phyloP scores from a whole-genome alignment of 495 filamentous ascomycete genomes.

The Penicillium desertorum region DNA sequence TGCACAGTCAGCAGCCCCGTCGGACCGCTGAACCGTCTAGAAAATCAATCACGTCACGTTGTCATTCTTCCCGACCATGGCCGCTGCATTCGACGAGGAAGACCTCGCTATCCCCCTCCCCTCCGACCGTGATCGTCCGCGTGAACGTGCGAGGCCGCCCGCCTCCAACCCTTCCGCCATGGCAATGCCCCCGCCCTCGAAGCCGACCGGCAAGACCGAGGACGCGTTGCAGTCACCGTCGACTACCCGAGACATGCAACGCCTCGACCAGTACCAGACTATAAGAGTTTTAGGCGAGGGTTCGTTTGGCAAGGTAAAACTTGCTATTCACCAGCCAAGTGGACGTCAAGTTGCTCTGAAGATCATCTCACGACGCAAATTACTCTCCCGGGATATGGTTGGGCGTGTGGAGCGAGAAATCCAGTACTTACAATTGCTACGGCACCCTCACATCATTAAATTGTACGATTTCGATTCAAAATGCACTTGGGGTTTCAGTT shows the following conservation, averaged over 20 bases:
- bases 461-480: conserved; percentile 58
- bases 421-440: conserved; percentile 90
- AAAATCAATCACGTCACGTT: conserved; percentile 51
- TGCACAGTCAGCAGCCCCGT: conserved; percentile 25
- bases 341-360: conserved; percentile 94
- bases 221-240: conserved; percentile 43
- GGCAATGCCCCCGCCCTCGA: conserved; percentile 48
- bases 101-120: conserved; percentile 87
- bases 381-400: conserved; percentile 95
- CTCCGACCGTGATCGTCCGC: conserved; percentile 55
- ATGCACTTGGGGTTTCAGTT: neutral
- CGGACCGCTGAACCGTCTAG: conserved; percentile 21
- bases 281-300: conserved; percentile 91
- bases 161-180: conserved; percentile 41
- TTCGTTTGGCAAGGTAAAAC: conserved; percentile 97
- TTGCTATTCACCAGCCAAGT: conserved; percentile 85
- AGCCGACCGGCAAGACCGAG: conserved; percentile 39
- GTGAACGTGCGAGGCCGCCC: conserved; percentile 34
- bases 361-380: conserved; percentile 92
- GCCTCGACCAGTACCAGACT: conserved; percentile 87
- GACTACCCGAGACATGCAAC: conserved; percentile 61
- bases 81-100: conserved; percentile 72
- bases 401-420: conserved; percentile 97
- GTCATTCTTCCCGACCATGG: conserved; percentile 41
- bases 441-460: conserved; percentile 99